Percentiles rank a stretch among this genome's conserved stretches.
These are phyloP conservation scores for Phaeosphaeria sp. DNA, from an alignment of 2,329 filamentous ascomycete genomes.

Conservation along the genomic window DNA sequence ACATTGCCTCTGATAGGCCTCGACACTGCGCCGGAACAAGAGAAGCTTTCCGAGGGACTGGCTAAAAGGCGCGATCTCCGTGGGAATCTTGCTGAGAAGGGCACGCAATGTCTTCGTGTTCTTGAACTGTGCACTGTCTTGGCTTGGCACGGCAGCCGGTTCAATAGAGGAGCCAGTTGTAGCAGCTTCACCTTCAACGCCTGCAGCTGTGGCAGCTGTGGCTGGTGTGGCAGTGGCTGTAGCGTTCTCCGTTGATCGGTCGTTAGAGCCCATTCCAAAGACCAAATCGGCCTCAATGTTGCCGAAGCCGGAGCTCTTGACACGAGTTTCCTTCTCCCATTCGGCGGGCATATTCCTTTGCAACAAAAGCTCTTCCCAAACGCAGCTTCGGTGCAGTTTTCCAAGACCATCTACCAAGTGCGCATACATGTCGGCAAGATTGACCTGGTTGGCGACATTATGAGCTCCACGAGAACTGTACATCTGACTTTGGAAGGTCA, in stretches of 20 bases:
- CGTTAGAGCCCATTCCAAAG: slow-evolving; percentile 41
- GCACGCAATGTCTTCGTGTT: slow-evolving; percentile 82
- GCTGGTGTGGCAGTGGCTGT: slow-evolving; percentile 16
- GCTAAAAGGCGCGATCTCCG: slow-evolving; percentile 83
- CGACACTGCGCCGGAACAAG: slow-evolving; percentile 75
- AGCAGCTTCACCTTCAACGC: slow-evolving; percentile 17
- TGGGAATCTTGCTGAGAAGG: slow-evolving; percentile 79
- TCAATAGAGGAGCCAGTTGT: slow-evolving; percentile 13
- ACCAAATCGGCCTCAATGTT: slow-evolving; percentile 50
- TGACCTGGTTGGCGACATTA: slow-evolving; percentile 75
- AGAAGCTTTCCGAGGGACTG: slow-evolving; percentile 84
- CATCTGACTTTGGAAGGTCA: slow-evolving; percentile 71
- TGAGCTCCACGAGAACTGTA: slow-evolving; percentile 69
- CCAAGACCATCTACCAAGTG: slow-evolving; percentile 77
- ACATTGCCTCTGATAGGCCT: slow-evolving; percentile 68
- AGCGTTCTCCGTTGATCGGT: slow-evolving; percentile 17
- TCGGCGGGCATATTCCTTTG: slow-evolving; percentile 75
- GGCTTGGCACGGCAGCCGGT: slow-evolving; percentile 20
- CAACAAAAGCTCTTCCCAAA: slow-evolving; percentile 84
- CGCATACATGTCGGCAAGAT: slow-evolving; percentile 84
- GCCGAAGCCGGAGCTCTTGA: slow-evolving; percentile 49
- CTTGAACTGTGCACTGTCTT: slow-evolving; percentile 60
- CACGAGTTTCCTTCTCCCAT: slow-evolving; percentile 61
- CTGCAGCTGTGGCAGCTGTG: too few relatives aligned
- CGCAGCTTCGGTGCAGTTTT: slow-evolving; percentile 76